Conservation (phyloP, 1,284 basidiomycete genomes). For the Leccinum subrobustum region DNA sequence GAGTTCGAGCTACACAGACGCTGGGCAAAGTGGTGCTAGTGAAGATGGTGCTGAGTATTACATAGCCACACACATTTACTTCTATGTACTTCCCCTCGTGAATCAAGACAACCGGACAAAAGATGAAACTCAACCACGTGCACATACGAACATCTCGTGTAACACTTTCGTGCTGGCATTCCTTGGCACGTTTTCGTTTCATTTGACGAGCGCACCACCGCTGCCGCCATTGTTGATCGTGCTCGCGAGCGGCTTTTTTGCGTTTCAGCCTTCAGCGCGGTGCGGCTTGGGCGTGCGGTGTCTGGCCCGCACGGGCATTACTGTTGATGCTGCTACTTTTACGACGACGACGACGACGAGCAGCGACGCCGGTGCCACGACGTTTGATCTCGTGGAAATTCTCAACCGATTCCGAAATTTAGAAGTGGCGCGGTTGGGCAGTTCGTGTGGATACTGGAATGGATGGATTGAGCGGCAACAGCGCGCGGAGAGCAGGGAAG, state of each 20-base stretch:
- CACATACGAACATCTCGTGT: no score
- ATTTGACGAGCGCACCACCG: constrained; percentile 7
- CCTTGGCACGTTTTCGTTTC: no score
- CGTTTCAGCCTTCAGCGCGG: constrained; percentile 6
- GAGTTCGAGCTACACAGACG: no score
- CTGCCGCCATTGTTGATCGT: constrained; percentile 25
- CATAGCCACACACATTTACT: no score
- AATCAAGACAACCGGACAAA: no score
- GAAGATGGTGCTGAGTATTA: no score
- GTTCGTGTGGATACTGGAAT: constrained; percentile 45
- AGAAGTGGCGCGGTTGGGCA: constrained; percentile 45
- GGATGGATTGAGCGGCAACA: constrained; percentile 13
- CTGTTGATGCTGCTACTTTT: not conserved
- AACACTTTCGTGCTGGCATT: no score
- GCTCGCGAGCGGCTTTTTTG: constrained; percentile 17
- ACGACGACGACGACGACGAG: not conserved
- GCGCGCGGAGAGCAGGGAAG: not conserved
- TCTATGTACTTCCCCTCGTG: no score
- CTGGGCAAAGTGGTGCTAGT: no score
- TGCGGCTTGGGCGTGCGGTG: constrained; percentile 12
- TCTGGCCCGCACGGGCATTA: constrained; percentile 19
- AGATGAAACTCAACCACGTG: no score
- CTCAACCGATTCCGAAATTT: constrained; percentile 41
- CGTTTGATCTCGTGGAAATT: constrained; percentile 20
- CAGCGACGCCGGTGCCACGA: not conserved